Evolutionary conservation across 2,329 filamentous ascomycete genomes (phyloP).

Genomic region (Aulographum hederae): DNA sequence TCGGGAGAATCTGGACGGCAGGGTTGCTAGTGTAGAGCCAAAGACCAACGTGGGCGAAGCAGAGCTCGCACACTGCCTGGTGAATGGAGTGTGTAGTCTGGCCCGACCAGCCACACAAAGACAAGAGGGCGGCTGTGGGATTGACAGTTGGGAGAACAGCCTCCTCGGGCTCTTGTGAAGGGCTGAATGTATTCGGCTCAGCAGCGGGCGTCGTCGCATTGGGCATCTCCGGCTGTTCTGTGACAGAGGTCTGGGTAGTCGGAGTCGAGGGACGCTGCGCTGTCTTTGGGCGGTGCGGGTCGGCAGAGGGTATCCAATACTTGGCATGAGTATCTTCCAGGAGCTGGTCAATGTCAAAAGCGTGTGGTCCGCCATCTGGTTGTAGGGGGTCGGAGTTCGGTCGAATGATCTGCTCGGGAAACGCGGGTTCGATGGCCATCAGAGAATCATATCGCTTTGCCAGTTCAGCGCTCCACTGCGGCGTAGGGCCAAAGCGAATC

Average conservation of each 20-base stretch:
- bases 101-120: slow-evolving; percentile 27
- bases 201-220: neutral
- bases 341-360: neutral
- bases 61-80: slow-evolving; percentile 65
- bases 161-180: slow-evolving; percentile 8
- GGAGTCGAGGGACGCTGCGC: too few species aligned
- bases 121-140: neutral
- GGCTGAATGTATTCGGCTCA: neutral
- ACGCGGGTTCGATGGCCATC: neutral
- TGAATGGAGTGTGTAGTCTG: slow-evolving; percentile 45
- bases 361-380: neutral
- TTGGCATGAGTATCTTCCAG: neutral
- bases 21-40: slow-evolving; percentile 55
- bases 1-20: slow-evolving; percentile 10
- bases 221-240: neutral
- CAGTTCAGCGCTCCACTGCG: slow-evolving; percentile 18
- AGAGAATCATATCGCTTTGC: slow-evolving; percentile 21
- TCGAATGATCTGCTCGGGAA: neutral
- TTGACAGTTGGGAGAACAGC: slow-evolving; percentile 12
- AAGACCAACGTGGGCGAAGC: slow-evolving; percentile 71
- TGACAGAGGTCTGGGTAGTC: neutral
- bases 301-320: neutral
- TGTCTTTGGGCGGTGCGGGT: too few species aligned
- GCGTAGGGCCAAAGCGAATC: slow-evolving; percentile 24
- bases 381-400: neutral